These are phyloP conservation scores for Catenaria anguillulae DNA, from an alignment of 371 early-diverging fungal genomes.

Conservation along the genomic window DNA sequence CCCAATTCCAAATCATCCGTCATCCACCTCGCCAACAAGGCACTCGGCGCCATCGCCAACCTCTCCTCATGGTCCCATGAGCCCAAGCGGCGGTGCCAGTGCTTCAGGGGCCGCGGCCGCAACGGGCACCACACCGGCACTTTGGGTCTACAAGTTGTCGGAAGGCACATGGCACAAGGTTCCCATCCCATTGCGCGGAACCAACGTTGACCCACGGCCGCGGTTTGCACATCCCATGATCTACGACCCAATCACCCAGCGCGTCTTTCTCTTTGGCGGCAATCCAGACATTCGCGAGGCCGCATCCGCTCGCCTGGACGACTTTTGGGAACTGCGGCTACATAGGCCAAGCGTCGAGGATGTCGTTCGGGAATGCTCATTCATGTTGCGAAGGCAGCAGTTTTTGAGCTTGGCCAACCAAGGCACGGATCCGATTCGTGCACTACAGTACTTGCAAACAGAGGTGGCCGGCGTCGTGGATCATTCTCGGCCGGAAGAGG, in stretches of 20 bases:
- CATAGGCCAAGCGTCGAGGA: conserved; percentile 42
- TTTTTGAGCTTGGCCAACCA: conserved; percentile 33
- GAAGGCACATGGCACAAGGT: conserved; percentile 49
- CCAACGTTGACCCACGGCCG: conserved; percentile 64
- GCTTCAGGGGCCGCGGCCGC: conserved; percentile 28
- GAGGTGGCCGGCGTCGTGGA: conserved; percentile 44
- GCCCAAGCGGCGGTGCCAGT: no score
- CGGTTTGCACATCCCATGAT: conserved; percentile 78
- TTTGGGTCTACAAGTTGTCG: conserved; percentile 51
- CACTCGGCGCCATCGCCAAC: no score
- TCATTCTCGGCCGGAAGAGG: conserved; percentile 33
- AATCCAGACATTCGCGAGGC: conserved; percentile 54
- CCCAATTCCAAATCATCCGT: no score
- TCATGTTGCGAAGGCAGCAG: conserved; percentile 48
- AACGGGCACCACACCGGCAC: conserved; percentile 45
- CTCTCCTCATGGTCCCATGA: no score
- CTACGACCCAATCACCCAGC: conserved; percentile 35
- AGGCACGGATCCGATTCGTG: conserved; percentile 21
- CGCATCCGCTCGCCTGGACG: conserved; percentile 47
- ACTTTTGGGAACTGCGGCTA: conserved; percentile 68
- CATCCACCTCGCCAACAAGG: background rate
- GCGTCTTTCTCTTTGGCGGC: conserved; percentile 75
- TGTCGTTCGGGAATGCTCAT: conserved; percentile 41
- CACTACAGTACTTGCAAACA: conserved; percentile 50
- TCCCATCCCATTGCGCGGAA: no score